Percentiles rank a stretch among this genome's conserved stretches.
Conservation (phyloP, 164 flowering plant species). For the Chimonanthus praecox region DNA sequence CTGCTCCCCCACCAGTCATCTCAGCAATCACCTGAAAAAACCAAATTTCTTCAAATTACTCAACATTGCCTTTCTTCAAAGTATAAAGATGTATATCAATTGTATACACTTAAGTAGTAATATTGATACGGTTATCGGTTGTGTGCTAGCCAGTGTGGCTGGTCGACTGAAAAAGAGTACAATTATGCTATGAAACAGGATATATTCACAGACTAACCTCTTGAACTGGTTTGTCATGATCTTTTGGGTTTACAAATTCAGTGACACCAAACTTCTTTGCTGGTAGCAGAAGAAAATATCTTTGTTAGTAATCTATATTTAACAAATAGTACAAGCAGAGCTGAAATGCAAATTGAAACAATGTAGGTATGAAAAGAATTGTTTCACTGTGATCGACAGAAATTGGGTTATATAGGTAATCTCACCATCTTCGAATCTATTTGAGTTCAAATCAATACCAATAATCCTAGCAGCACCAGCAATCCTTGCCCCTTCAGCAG, state of each 20-base stretch:
- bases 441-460: slow-evolving; percentile 27
- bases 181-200: background rate
- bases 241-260: slow-evolving; percentile 49
- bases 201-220: slow-evolving; percentile 26
- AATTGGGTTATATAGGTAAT: background rate
- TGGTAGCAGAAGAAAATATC: slow-evolving; percentile 13
- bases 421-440: slow-evolving; percentile 29
- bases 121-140: background rate
- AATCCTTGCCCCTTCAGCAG: slow-evolving; percentile 37
- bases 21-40: slow-evolving; percentile 42
- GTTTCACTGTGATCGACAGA: background rate
- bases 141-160: too few relatives aligned
- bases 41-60: background rate
- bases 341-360: too few relatives aligned
- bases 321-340: background rate
- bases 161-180: background rate
- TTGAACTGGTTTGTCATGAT: slow-evolving; percentile 45
- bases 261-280: slow-evolving; percentile 58
- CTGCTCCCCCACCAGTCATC: slow-evolving; percentile 70
- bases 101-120: background rate
- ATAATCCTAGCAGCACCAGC: slow-evolving; percentile 35
- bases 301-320: background rate
- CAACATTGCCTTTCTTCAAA: background rate
- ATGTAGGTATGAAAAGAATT: background rate
- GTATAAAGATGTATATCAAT: background rate